Evolutionary conservation across 2,329 filamentous ascomycete genomes (phyloP).

Genomic region (Ceratocystis papillata): DNA sequence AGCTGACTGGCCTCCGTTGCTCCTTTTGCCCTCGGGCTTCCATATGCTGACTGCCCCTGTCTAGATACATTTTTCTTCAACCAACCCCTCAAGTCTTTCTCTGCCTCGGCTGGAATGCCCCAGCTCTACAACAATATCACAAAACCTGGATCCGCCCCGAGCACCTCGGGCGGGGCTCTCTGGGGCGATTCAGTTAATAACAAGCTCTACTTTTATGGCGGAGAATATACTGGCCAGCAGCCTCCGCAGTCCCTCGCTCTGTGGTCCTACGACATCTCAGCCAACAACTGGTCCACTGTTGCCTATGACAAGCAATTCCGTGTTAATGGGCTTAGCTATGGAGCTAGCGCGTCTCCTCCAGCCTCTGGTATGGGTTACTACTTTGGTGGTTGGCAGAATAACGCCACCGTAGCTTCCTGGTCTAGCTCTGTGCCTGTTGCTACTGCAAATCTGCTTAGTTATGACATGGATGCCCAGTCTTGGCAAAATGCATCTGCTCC

Average conservation of each 20-base stretch:
- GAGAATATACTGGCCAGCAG: slow-evolving; percentile 42
- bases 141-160: slow-evolving; percentile 48
- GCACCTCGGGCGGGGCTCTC: slow-evolving; percentile 37
- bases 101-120: slow-evolving; percentile 38
- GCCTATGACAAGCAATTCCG: slow-evolving; percentile 29
- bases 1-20: slow-evolving; percentile 28
- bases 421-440: slow-evolving; percentile 36
- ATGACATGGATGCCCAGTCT: slow-evolving; percentile 42
- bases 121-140: slow-evolving; percentile 46
- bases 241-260: slow-evolving; percentile 39
- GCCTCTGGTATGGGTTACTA: slow-evolving; percentile 48
- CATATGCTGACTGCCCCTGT: background rate
- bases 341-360: slow-evolving; percentile 46
- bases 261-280: slow-evolving; percentile 47
- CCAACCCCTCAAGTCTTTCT: slow-evolving; percentile 42
- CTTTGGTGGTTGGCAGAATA: slow-evolving; percentile 52
- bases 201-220: slow-evolving; percentile 51
- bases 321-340: slow-evolving; percentile 43
- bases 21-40: background rate
- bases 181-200: slow-evolving; percentile 55
- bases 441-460: slow-evolving; percentile 44
- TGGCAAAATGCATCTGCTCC: slow-evolving; percentile 44
- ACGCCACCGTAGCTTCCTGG: slow-evolving; percentile 43
- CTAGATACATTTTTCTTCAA: slow-evolving; percentile 37
- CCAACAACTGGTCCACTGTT: slow-evolving; percentile 46